These are phyloP conservation scores for Monosporascus sp. DNA, from an alignment of 2,329 filamentous ascomycete species.

Conservation along the genomic window DNA sequence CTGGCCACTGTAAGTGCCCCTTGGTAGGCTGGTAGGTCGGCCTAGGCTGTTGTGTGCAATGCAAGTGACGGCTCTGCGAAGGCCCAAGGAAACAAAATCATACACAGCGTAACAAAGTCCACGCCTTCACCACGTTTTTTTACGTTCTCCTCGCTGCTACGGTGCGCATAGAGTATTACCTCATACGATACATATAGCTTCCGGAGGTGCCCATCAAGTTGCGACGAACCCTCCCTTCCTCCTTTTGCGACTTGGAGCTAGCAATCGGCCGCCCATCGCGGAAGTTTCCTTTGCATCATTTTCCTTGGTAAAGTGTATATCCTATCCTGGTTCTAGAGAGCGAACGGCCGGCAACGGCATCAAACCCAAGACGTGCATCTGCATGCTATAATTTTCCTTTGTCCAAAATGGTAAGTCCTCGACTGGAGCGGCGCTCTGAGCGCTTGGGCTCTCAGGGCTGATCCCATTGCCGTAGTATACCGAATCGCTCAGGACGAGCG, in stretches of 20 bases:
- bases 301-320: slow-evolving; percentile 18
- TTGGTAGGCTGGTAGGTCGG: not conserved
- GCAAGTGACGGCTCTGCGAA: slow-evolving; percentile 4
- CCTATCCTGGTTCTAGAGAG: slow-evolving; percentile 23
- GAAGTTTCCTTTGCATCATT: slow-evolving; percentile 21
- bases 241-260: slow-evolving; percentile 27
- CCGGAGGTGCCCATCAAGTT: slow-evolving; percentile 21
- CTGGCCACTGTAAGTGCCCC: slow-evolving; percentile 8
- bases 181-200: slow-evolving; percentile 26
- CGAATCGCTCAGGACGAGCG: slow-evolving; percentile 20
- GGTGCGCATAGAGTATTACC: slow-evolving; percentile 12
- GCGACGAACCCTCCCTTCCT: slow-evolving; percentile 20
- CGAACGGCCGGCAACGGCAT: slow-evolving; percentile 27
- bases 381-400: slow-evolving; percentile 12
- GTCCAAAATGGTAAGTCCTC: slow-evolving; percentile 17
- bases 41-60: not conserved
- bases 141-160: slow-evolving; percentile 19
- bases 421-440: not conserved
- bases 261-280: slow-evolving; percentile 21
- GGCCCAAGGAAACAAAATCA: slow-evolving; percentile 26
- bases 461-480: slow-evolving; percentile 20
- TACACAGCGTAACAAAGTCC: slow-evolving; percentile 19
- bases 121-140: slow-evolving; percentile 24
- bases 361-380: slow-evolving; percentile 17
- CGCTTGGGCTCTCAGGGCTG: slow-evolving; percentile 5